phyloP scores from a whole-genome alignment of 2,329 filamentous ascomycete genomes.

The Hymenoscyphus occultus region DNA sequence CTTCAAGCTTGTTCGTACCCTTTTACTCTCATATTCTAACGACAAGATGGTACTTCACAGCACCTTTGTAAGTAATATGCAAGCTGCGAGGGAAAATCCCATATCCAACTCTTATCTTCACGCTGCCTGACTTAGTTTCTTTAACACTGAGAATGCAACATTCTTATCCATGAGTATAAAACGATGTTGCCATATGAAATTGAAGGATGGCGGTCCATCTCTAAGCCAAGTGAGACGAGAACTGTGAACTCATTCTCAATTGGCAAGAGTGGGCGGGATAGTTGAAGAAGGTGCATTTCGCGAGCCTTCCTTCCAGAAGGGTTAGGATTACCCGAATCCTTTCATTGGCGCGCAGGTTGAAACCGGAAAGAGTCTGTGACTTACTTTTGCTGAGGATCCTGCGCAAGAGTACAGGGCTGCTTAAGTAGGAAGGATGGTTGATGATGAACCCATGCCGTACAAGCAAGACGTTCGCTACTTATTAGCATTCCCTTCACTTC shows the following conservation, averaged over 20 bases:
- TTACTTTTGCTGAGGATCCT: background rate
- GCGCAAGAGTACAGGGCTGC: background rate
- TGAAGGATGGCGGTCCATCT: background rate
- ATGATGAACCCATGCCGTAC: background rate
- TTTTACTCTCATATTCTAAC: background rate
- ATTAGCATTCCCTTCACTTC: too few relatives aligned
- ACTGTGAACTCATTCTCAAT: background rate
- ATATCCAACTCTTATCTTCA: background rate
- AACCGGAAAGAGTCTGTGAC: background rate
- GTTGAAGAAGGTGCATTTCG: background rate
- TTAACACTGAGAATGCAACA: background rate
- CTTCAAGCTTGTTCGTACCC: background rate
- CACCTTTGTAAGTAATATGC: background rate
- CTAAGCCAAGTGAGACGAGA: background rate
- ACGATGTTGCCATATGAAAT: background rate
- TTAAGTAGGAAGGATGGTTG: background rate
- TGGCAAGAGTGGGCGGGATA: background rate
- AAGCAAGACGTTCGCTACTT: background rate
- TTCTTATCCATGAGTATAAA: background rate
- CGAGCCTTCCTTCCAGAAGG: background rate
- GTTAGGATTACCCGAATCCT: background rate
- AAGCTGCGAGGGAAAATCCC: background rate
- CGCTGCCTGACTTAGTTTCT: background rate
- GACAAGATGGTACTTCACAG: background rate
- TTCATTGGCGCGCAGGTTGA: background rate